Evolutionary conservation across 2,329 filamentous ascomycete genomes (phyloP).

Genomic region (Periconia macrospinosa): DNA sequence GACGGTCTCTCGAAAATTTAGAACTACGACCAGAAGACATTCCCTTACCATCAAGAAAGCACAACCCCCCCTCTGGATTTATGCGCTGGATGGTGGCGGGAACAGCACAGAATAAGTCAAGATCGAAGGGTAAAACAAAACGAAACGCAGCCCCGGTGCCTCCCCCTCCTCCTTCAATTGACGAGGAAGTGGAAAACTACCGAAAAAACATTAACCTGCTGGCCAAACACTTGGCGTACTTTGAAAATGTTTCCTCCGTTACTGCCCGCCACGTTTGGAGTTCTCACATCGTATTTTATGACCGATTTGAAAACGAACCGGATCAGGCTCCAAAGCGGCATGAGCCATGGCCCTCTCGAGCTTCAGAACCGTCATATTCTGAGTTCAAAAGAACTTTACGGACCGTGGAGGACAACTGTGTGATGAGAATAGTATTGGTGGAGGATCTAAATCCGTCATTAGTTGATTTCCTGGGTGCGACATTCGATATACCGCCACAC

Average conservation of each 20-base stretch:
- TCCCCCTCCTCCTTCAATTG: neutral
- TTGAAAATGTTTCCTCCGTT: constrained; percentile 2
- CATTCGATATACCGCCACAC: constrained; percentile 17
- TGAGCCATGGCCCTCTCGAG: constrained; percentile 7
- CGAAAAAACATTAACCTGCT: constrained; percentile 4
- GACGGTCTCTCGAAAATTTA: constrained; percentile 1
- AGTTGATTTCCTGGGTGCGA: constrained; percentile 15
- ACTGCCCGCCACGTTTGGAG: constrained; percentile 7
- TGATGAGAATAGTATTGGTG: constrained; percentile 10
- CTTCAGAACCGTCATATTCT: constrained; percentile 1
- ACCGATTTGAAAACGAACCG: neutral
- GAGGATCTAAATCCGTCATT: constrained; percentile 14
- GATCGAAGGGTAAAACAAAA: neutral
- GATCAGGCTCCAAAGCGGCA: neutral
- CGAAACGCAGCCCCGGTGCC: neutral
- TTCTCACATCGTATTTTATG: constrained; percentile 8
- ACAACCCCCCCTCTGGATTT: neutral
- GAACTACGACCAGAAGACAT: constrained; percentile 1
- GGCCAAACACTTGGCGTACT: constrained; percentile 2
- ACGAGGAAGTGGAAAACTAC: constrained; percentile 4
- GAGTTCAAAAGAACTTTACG: constrained; percentile 5
- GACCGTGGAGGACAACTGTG: neutral
- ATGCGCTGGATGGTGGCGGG: no score
- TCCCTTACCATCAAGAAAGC: neutral
- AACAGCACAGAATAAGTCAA: neutral